These are phyloP conservation scores for Phytophthora uliginosa DNA, from an alignment of 352 stramenopile genomes.

Conservation along the genomic window DNA sequence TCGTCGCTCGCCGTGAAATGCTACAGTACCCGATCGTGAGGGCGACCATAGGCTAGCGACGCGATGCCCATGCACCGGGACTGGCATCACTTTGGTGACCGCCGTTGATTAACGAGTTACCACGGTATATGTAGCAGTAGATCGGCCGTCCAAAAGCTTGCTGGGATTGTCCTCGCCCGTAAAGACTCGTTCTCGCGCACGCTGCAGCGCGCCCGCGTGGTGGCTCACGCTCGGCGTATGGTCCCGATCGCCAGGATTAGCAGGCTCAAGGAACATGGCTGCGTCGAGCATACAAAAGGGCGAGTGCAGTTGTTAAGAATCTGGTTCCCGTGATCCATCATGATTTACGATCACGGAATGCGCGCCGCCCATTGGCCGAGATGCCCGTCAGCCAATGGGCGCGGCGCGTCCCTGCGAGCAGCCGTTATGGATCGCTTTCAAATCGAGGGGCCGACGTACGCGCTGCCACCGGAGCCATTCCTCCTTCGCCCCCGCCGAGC, in stretches of 20 bases:
- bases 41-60: neutral
- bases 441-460: conserved; percentile 24
- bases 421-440: conserved; percentile 34
- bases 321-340: conserved; percentile 10
- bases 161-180: neutral
- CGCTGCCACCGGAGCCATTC: conserved; percentile 26
- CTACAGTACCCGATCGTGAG: neutral
- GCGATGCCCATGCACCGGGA: neutral
- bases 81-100: neutral
- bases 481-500: conserved; percentile 23
- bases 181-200: neutral
- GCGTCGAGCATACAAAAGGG: neutral
- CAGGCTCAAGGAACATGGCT: neutral
- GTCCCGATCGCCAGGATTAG: neutral
- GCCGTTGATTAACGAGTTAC: neutral
- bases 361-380: conserved; percentile 16
- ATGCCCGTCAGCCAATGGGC: neutral
- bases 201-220: neutral
- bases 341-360: conserved; percentile 29
- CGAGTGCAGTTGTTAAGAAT: conserved; percentile 1
- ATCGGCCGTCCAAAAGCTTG: neutral
- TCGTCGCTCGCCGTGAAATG: neutral
- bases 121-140: neutral
- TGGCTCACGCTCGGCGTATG: neutral
- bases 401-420: conserved; percentile 7